Evolutionary conservation across 306 rosid genomes (phyloP), one percentile per base, ranked within the genome.

Genomic region (Pyrus pyrifolia): DNA sequence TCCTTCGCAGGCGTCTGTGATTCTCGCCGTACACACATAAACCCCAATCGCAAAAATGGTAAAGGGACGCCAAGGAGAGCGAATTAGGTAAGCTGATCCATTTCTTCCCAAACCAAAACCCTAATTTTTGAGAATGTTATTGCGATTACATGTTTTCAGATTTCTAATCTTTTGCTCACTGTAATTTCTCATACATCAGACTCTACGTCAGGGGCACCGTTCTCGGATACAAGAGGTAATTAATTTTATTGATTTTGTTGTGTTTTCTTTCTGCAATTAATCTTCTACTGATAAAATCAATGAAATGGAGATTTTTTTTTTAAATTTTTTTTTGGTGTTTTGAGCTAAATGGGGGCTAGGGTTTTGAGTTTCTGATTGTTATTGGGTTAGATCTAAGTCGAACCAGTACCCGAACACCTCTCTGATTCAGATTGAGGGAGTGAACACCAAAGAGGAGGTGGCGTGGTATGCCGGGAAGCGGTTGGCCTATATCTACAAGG

Each of bases 381-480:
- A 83, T 78, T 51, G 55, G 72, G 66, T 74, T 78, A 94, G 98
- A 84, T 91, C 97, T 55, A 94, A 94, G 79, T 91, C 97, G 35
- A 94, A 94, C 79, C 97, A 94, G 78, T 94, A 94, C 68, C 98
- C 98, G 5, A 91, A 80, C 85, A 87, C 93, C 11, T 94, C 98
- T 6, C 79, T 91, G 51, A 63, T 94, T 76, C 97, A 94, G 87
- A 84, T 94, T 9, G 96, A 93, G 82, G 97, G 98, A 31, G 98
- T 93, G 78, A 91, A 91, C 84, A 87, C 98, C n/a, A 88, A 90
- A 82, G 98, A 93, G 73, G 98, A 93, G 80, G 98, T 93, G 22
- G 88, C 83, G 0, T 93, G 96, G 97, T 93, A 93, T 22, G 83
- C 85, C 4, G 98, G 98, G 8, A 93, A 93, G 88, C 69, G 89